A percentile compares a stretch with the other conserved stretches of the same genome.
Evolutionary conservation across 2,329 filamentous ascomycete species (phyloP).

Genomic region (Microcera coccophila): DNA sequence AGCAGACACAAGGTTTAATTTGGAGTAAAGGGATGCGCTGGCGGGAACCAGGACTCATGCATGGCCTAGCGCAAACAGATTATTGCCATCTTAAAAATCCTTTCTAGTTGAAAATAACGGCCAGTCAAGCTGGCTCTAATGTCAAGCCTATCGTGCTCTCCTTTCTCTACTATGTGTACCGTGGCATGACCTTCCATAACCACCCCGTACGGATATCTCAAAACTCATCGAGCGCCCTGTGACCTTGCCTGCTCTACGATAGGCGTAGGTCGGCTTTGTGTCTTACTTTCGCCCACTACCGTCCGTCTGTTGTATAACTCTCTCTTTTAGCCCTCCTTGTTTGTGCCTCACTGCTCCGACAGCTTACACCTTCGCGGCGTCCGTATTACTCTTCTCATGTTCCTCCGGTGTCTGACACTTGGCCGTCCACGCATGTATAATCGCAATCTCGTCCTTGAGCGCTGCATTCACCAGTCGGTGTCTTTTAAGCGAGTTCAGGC

Average conservation of each 20-base stretch:
- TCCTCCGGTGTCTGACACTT: slow-evolving; percentile 91
- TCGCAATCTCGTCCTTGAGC: slow-evolving; percentile 81
- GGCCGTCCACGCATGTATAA: slow-evolving; percentile 91
- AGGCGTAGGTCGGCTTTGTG: no score
- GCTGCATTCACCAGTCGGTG: slow-evolving; percentile 82
- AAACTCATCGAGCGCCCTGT: no score
- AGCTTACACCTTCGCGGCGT: slow-evolving; percentile 37
- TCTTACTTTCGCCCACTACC: no score
- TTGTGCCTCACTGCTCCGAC: neutral
- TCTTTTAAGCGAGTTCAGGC: slow-evolving; percentile 73
- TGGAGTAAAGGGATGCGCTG: slow-evolving; percentile 16
- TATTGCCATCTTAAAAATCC: slow-evolving; percentile 13
- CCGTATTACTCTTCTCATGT: slow-evolving; percentile 64
- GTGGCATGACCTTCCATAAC: slow-evolving; percentile 7
- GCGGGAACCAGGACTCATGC: slow-evolving; percentile 12
- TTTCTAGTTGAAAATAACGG: slow-evolving; percentile 1
- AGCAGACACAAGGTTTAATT: slow-evolving; percentile 11
- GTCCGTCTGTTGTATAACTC: no score
- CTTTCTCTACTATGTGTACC: slow-evolving; percentile 16
- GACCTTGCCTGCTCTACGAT: neutral
- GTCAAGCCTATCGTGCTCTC: slow-evolving; percentile 1
- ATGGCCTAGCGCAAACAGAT: slow-evolving; percentile 21
- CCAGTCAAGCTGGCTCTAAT: slow-evolving; percentile 8
- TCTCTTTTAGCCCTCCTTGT: no score
- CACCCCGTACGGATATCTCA: slow-evolving; percentile 13